phyloP scores from a whole-genome alignment of 2,329 filamentous ascomycete genomes.

The Chlorencoelia australis region DNA sequence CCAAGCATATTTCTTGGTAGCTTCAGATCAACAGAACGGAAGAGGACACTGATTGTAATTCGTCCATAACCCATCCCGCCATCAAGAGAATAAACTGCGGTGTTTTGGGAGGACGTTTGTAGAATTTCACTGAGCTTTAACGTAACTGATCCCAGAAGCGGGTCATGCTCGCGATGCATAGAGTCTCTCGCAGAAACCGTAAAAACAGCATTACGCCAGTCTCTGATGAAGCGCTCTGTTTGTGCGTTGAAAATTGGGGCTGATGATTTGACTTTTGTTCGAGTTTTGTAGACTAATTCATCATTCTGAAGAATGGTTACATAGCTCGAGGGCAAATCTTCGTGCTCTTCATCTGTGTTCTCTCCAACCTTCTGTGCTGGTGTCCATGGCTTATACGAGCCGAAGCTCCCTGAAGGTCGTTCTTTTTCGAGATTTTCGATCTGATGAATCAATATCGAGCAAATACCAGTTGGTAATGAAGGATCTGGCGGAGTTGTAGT shows the following conservation, averaged over 20 bases:
- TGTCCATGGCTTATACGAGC: slow-evolving; percentile 81
- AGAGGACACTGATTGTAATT: slow-evolving; percentile 77
- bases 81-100: slow-evolving; percentile 94
- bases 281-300: slow-evolving; percentile 83
- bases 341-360: slow-evolving; percentile 72
- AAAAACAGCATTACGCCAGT: slow-evolving; percentile 82
- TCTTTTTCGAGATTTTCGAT: slow-evolving; percentile 92
- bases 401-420: slow-evolving; percentile 76
- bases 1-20: slow-evolving; percentile 79
- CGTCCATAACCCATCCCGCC: slow-evolving; percentile 89
- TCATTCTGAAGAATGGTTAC: slow-evolving; percentile 90
- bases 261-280: slow-evolving; percentile 84
- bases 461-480: slow-evolving; percentile 87
- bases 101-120: slow-evolving; percentile 67
- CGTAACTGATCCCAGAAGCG: slow-evolving; percentile 84
- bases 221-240: slow-evolving; percentile 83
- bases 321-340: slow-evolving; percentile 77
- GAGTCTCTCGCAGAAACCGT: slow-evolving; percentile 84
- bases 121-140: slow-evolving; percentile 82
- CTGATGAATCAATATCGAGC: slow-evolving; percentile 81
- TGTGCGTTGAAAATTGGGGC: slow-evolving; percentile 97
- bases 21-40: slow-evolving; percentile 78
- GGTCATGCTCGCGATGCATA: slow-evolving; percentile 85
- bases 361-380: slow-evolving; percentile 80
- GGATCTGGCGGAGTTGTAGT: slow-evolving; percentile 87